Evolutionary conservation across 495 filamentous ascomycete genomes (phyloP).

Genomic region (Viridothelium virens): DNA sequence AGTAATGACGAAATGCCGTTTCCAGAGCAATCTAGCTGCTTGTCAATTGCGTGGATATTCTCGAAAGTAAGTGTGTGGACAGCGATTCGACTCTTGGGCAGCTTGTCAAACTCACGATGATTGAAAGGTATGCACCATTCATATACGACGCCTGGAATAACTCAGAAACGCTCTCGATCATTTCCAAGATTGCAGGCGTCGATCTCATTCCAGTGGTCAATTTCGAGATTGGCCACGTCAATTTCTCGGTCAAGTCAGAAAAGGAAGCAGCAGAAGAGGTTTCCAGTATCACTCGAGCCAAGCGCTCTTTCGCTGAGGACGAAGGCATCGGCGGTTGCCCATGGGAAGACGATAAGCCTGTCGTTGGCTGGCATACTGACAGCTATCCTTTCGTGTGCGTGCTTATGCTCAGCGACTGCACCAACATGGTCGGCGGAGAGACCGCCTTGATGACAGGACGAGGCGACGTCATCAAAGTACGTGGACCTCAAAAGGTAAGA

Average conservation of each 20-base stretch:
- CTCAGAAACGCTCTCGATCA: slow-evolving; percentile 53
- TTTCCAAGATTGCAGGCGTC: slow-evolving; percentile 67
- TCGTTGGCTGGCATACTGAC: slow-evolving; percentile 68
- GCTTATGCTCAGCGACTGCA: slow-evolving; percentile 65
- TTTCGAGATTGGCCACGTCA: slow-evolving; percentile 67
- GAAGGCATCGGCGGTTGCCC: slow-evolving; percentile 45
- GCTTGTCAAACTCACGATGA: slow-evolving; percentile 4
- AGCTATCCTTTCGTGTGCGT: slow-evolving; percentile 74
- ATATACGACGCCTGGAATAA: slow-evolving; percentile 64
- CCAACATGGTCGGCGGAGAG: slow-evolving; percentile 63
- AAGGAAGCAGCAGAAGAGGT: slow-evolving; percentile 47
- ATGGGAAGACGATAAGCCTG: slow-evolving; percentile 55
- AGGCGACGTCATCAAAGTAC: slow-evolving; percentile 58
- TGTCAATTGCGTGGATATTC: slow-evolving; percentile 63
- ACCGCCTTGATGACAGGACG: slow-evolving; percentile 55
- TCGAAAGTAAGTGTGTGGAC: slow-evolving; percentile 48
- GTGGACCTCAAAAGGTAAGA: slow-evolving; percentile 57
- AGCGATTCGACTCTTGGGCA: background rate
- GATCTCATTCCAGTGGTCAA: slow-evolving; percentile 64
- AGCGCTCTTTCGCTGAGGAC: slow-evolving; percentile 37
- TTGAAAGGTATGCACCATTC: slow-evolving; percentile 52
- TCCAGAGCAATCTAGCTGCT: slow-evolving; percentile 56
- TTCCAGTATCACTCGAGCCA: slow-evolving; percentile 33
- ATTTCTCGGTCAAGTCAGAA: slow-evolving; percentile 54
- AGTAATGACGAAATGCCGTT: slow-evolving; percentile 58